Percentiles rank a stretch among this genome's conserved stretches.
These are phyloP conservation scores for Calonectria pteridis DNA, from an alignment of 2,329 filamentous ascomycete species.

Conservation along the genomic window DNA sequence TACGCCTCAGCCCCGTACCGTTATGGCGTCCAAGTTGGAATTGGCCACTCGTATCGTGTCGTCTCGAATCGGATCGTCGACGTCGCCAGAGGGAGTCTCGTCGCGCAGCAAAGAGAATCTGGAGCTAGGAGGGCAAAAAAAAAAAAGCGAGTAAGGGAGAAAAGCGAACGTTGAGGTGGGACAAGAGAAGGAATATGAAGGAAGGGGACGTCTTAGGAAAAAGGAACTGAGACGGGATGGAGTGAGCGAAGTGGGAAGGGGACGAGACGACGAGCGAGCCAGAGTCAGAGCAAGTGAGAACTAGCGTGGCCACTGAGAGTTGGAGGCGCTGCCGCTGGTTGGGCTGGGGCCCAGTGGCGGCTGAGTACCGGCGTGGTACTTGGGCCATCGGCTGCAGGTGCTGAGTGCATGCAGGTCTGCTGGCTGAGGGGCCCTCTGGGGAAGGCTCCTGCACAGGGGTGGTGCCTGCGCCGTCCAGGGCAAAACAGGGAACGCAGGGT, in stretches of 20 bases:
- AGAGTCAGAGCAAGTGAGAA: constrained; percentile 32
- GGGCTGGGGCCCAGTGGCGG: constrained; percentile 30
- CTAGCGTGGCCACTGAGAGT: constrained; percentile 34
- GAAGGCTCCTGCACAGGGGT: background rate
- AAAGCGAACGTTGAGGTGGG: constrained; percentile 23
- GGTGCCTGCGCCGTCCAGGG: background rate
- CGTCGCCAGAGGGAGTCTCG: constrained; percentile 36
- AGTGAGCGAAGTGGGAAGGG: constrained; percentile 21
- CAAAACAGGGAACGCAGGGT: background rate
- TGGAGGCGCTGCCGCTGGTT: constrained; percentile 33
- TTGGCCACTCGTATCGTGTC: constrained; percentile 19
- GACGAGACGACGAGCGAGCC: constrained; percentile 28
- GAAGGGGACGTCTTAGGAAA: constrained; percentile 20
- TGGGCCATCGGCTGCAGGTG: constrained; percentile 8
- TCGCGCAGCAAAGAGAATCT: constrained; percentile 42
- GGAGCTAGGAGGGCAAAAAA: constrained; percentile 25
- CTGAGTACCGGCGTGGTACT: constrained; percentile 23
- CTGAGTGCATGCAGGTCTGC: background rate
- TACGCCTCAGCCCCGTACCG: constrained; percentile 12
- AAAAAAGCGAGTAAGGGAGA: background rate
- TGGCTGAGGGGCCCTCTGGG: background rate
- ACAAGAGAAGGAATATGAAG: constrained; percentile 23
- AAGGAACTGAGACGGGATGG: constrained; percentile 17
- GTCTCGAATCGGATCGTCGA: constrained; percentile 20
- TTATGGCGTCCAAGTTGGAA: constrained; percentile 17